Conservation (phyloP, 345 rosid genomes). For the Lepidium sativum region DNA sequence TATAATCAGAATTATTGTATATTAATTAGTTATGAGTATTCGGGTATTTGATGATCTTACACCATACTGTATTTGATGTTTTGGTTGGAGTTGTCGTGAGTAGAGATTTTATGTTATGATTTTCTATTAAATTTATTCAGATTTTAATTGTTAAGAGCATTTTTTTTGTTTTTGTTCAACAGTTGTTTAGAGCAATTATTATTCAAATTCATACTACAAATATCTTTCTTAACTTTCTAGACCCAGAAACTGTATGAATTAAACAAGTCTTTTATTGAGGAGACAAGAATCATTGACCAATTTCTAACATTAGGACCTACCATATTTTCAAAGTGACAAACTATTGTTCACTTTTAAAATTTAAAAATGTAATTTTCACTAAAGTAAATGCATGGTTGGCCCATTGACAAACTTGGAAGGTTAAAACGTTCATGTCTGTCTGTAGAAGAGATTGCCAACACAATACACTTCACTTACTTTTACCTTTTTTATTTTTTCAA, state of each 20-base stretch:
- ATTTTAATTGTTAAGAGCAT: too few species aligned
- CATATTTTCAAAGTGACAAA: not conserved
- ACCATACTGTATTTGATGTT: too few species aligned
- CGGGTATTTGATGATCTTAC: too few species aligned
- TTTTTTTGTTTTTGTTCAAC: too few species aligned
- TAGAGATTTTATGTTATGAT: too few species aligned
- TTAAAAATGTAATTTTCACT: not conserved
- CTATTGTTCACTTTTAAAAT: not conserved
- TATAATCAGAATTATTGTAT: too few species aligned
- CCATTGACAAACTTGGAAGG: constrained; percentile 1
- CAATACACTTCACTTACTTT: not conserved
- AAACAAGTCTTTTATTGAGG: not conserved
- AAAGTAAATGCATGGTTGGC: not conserved
- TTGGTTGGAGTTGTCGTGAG: too few species aligned
- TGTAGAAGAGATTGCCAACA: not conserved
- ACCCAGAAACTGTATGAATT: not conserved
- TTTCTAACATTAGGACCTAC: not conserved
- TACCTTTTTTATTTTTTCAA: not conserved
- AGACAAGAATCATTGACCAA: not conserved
- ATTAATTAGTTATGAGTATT: too few species aligned
- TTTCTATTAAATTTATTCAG: too few species aligned
- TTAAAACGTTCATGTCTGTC: not conserved
- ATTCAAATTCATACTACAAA: not conserved
- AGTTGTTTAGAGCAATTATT: too few species aligned
- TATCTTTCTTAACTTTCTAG: too few species aligned